Base-by-base conservation (phyloP, 139 green algal genomes). In the Yamagishiella unicocca region DNA sequence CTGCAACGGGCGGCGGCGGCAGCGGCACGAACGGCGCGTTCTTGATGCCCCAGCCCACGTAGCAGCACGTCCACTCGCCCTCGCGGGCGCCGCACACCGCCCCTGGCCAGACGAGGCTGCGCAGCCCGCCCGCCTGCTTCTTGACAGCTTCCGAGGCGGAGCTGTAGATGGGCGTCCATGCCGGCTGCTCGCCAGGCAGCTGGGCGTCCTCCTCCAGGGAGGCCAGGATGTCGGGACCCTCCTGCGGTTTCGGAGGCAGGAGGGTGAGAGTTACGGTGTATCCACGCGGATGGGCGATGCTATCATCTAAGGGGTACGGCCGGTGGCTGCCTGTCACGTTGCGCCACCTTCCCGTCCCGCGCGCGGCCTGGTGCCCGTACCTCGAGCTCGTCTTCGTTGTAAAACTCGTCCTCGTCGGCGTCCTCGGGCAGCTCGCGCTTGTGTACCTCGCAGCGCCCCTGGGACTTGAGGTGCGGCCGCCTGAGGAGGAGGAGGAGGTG, bases 381-480 rank as follows among this genome's bases (percentile, higher is more conserved):
- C 90, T 98, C 96, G 58, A 88, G 83, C 90, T 95, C 92, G 74
- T 94, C 92, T 81, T 94, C 88, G n/a, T 81, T 92, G 67, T 92
- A 85, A 27, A 86, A 91, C 29, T 80, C 83, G 40, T 93, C 95
- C 83, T 96, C 92, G 37, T 93, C 94, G 43, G 50, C 82, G 53
- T 89, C 95, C 87, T 97, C 94, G 31, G 91, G 68, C 42, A 88
- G 68, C 82, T 87, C 90, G 8, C 85, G 89, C 77, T 93, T 91
- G 74, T 90, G 90, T 78, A 94, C 74, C 83, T 86, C 84, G 54
- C 91, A 95, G 53, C 92, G 89, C 40, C 96, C 96, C 90, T 98
- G 96, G 64, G 90, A 88, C 91, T 97, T 97, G 29, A 98, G 74
- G 94, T 97, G 95, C 22, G 90, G 89, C 40, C 89, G 90, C 2